These are phyloP conservation scores for Leishmania martiniquensis DNA, from an alignment of 208 protist species.

Conservation along the genomic window DNA sequence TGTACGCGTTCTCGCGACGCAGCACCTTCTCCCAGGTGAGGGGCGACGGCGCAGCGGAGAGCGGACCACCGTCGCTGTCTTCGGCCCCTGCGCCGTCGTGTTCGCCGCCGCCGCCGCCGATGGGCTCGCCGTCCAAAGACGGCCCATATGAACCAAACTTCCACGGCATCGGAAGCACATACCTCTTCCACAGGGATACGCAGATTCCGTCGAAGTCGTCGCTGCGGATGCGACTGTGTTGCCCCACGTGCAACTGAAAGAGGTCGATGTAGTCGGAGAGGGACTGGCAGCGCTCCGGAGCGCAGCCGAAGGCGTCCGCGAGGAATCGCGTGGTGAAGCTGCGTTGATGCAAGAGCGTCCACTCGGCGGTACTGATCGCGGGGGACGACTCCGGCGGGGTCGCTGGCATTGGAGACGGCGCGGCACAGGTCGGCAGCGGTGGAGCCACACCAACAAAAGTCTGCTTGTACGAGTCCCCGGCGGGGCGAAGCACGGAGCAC, in stretches of 20 bases:
- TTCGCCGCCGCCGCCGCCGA: no score
- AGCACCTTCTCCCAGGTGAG: slow-evolving; percentile 61
- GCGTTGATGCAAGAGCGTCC: slow-evolving; percentile 42
- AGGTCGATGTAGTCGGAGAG: slow-evolving; percentile 68
- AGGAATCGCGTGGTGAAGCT: slow-evolving; percentile 55
- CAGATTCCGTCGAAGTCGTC: slow-evolving; percentile 67
- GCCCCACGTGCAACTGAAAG: slow-evolving; percentile 76
- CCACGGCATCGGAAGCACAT: slow-evolving; percentile 55
- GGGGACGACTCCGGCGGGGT: slow-evolving; percentile 6
- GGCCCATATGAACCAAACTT: slow-evolving; percentile 40
- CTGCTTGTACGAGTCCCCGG: slow-evolving; percentile 62
- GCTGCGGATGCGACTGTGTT: slow-evolving; percentile 58
- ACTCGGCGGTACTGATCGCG: slow-evolving; percentile 24
- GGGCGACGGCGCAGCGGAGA: not conserved
- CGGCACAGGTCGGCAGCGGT: slow-evolving; percentile 21
- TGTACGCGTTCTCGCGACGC: slow-evolving; percentile 55
- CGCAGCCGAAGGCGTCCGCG: slow-evolving; percentile 38
- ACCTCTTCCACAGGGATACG: slow-evolving; percentile 61
- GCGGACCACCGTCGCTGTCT: not conserved
- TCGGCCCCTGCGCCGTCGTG: not conserved
- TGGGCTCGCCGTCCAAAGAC: not conserved
- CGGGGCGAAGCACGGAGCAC: slow-evolving; percentile 72
- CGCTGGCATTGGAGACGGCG: slow-evolving; percentile 1
- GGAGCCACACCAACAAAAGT: slow-evolving; percentile 60
- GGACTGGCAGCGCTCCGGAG: slow-evolving; percentile 42